Base-by-base conservation (phyloP, 371 early-diverging fungal species). In the Fennellomyces sp. region DNA sequence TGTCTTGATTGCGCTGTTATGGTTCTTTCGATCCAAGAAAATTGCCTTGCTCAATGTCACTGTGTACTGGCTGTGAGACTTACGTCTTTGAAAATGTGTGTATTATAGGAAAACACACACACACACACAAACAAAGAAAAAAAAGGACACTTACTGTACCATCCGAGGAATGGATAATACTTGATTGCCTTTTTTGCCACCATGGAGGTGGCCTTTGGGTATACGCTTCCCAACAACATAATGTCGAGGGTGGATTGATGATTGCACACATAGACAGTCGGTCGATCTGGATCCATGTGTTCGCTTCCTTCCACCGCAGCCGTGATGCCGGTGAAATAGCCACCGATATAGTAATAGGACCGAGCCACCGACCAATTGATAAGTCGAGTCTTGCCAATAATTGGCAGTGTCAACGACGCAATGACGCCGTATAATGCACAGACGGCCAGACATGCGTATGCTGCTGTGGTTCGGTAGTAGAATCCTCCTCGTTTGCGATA, bases 241-340 rank as follows among this genome's bases (percentile, higher is more conserved):
- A 95, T 66, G 69, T 97, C 97, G 65, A 94, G 63, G 47, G 87
- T 85, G 29, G 89, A 83, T 72, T 97, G 97, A 77, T 97, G 97
- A 68, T 97, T 97, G 73, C 86, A 84, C 26, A 90, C 83, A 51
- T 85, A 82, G 30, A 96, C 87, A 27, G 81, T 89, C 28, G 89
- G 91, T 5, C 74, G 68, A 0, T 73, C 66, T 0, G 60, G 23
- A 25, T 75, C 54, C 28, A 93, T 53, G 48, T 86, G 65, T 56
- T 89, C 88, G 48, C 78, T 63, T 30, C 88, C 91, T 35, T 85
- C 86, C 48, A 90, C 68, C 26, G 75, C 81, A 35, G 83, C 83
- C 0, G 68, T 42, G 35, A 92, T 57, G 5, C 90, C 90, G 48
- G 81, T 78, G 41, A 87, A 64, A 36, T 65, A 65, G 10, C 78